Percentiles rank a stretch among this genome's conserved stretches.
phyloP scores from a whole-genome alignment of 2,329 filamentous ascomycete genomes.

The Anthostomella pinea region DNA sequence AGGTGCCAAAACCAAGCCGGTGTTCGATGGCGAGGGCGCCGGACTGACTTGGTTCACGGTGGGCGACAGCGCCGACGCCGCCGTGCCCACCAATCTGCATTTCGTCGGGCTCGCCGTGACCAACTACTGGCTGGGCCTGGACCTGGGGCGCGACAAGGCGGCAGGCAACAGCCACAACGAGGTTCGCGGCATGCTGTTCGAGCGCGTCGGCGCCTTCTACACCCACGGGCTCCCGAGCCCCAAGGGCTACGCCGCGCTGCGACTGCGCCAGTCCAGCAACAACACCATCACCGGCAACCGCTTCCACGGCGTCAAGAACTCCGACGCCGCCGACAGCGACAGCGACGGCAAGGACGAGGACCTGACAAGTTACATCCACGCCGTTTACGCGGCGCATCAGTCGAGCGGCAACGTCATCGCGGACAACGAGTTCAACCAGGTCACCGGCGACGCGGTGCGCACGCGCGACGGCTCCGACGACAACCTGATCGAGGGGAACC shows the following conservation, averaged over 20 bases:
- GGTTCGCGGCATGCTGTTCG: constrained; percentile 14
- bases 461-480: constrained; percentile 13
- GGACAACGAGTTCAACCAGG: constrained; percentile 15
- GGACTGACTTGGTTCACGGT: constrained; percentile 16
- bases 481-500: constrained; percentile 13
- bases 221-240: constrained; percentile 9
- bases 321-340: constrained; percentile 13
- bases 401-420: constrained; percentile 7
- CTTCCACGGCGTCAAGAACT: constrained; percentile 19
- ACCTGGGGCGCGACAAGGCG: constrained; percentile 13
- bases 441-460: constrained; percentile 15
- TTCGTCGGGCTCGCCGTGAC: constrained; percentile 13
- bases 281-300: constrained; percentile 13
- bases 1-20: constrained; percentile 8
- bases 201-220: constrained; percentile 14
- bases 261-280: constrained; percentile 13
- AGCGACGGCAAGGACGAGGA: constrained; percentile 38
- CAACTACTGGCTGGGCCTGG: constrained; percentile 17
- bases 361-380: constrained; percentile 20
- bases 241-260: constrained; percentile 14
- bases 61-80: constrained; percentile 7
- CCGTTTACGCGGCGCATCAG: constrained; percentile 12
- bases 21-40: constrained; percentile 13
- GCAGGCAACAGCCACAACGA: constrained; percentile 12
- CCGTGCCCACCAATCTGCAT: constrained; percentile 9